Evolutionary conservation across 208 protist species (phyloP).

Genomic region (Leishmania martiniquensis): DNA sequence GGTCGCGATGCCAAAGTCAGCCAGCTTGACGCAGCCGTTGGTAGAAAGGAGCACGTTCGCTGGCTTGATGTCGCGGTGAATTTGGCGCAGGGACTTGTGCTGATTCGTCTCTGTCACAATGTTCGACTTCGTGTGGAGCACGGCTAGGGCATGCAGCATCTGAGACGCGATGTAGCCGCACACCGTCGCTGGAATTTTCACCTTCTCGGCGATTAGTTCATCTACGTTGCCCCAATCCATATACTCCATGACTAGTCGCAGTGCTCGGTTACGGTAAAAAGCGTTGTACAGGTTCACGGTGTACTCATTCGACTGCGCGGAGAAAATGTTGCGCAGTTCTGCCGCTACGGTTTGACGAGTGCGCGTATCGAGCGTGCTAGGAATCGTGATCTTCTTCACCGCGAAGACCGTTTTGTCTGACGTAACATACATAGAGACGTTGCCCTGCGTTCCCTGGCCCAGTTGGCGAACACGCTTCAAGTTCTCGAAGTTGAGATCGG

Average conservation of each 20-base stretch:
- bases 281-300: conserved; percentile 87
- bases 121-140: conserved; percentile 86
- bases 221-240: conserved; percentile 91
- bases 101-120: conserved; percentile 81
- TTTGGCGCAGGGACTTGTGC: conserved; percentile 73
- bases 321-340: conserved; percentile 87
- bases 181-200: conserved; percentile 50
- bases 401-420: conserved; percentile 56
- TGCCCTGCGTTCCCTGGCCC: conserved; percentile 77
- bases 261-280: conserved; percentile 69
- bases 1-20: conserved; percentile 88
- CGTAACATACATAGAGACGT: conserved; percentile 74
- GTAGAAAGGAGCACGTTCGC: conserved; percentile 88
- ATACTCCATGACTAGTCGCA: conserved; percentile 89
- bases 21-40: conserved; percentile 74
- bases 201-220: conserved; percentile 62
- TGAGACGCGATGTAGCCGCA: conserved; percentile 78
- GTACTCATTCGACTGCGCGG: conserved; percentile 65
- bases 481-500: conserved; percentile 67
- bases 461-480: conserved; percentile 52
- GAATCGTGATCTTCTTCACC: conserved; percentile 81
- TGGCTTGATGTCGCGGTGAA: conserved; percentile 90
- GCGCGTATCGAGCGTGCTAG: conserved; percentile 53
- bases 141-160: conserved; percentile 81
- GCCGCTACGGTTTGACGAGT: conserved; percentile 78